These are phyloP conservation scores for Kwoniella europaea DNA, from an alignment of 768 basidiomycete species.

Conservation along the genomic window DNA sequence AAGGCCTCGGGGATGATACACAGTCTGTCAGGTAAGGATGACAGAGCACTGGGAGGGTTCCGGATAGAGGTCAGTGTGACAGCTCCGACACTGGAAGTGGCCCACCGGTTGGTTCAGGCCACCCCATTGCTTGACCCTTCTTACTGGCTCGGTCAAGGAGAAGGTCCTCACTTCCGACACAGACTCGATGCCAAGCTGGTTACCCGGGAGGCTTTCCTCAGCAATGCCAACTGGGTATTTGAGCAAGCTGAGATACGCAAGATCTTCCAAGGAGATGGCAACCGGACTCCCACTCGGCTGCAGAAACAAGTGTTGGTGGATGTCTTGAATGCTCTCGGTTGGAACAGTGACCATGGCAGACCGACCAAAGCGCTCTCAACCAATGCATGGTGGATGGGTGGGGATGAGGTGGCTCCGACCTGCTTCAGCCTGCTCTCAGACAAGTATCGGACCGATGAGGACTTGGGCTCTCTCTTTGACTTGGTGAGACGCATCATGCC, in stretches of 20 bases:
- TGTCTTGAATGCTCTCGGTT: not conserved
- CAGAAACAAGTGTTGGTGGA: not conserved
- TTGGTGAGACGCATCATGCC: too few relatives aligned
- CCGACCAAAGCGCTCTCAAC: too few relatives aligned
- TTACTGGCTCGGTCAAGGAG: conserved; percentile 22
- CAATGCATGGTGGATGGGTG: too few relatives aligned
- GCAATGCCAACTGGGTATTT: conserved; percentile 39
- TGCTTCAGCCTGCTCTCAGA: too few relatives aligned
- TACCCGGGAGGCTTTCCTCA: conserved; percentile 19
- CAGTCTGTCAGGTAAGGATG: conserved; percentile 16
- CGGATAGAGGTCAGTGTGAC: conserved; percentile 38
- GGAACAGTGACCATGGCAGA: too few relatives aligned
- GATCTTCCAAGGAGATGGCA: too few relatives aligned
- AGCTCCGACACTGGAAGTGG: not conserved
- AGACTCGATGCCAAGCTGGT: conserved; percentile 6
- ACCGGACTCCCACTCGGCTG: too few relatives aligned
- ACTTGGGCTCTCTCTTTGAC: too few relatives aligned
- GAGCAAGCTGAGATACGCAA: conserved; percentile 10
- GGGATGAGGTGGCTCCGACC: too few relatives aligned
- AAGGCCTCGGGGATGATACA: conserved; percentile 26
- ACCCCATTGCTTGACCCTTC: conserved; percentile 21
- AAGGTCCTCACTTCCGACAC: conserved; percentile 1
- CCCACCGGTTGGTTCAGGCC: conserved; percentile 15
- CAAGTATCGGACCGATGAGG: too few relatives aligned
- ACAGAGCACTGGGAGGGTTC: conserved; percentile 26